Percentiles rank a stretch among this genome's conserved stretches.
Evolutionary conservation across 768 basidiomycete genomes (phyloP).

Genomic region (Sarcodon sp.): DNA sequence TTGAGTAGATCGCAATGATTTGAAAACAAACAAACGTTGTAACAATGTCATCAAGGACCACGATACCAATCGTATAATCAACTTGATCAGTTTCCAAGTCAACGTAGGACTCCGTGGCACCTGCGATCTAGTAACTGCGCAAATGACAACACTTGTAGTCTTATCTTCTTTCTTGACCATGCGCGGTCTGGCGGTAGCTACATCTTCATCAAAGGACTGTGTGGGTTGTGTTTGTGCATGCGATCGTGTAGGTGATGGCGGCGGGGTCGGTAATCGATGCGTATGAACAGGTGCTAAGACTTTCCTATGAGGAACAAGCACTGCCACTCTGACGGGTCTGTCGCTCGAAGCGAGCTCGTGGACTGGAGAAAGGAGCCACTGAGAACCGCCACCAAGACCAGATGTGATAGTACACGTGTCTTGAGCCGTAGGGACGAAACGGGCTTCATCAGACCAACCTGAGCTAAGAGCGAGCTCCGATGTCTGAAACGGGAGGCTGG

Average conservation of each 20-base stretch:
- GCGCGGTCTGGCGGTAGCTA: too few relatives aligned
- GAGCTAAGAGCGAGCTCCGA: background rate
- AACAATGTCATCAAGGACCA: too few relatives aligned
- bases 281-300: background rate
- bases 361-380: background rate
- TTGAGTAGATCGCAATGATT: too few relatives aligned
- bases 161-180: too few relatives aligned
- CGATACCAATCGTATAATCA: too few relatives aligned
- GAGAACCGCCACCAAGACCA: background rate
- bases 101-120: too few relatives aligned
- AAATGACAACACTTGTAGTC: too few relatives aligned
- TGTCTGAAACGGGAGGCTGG: background rate
- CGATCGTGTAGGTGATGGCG: background rate
- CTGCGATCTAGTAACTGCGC: too few relatives aligned
- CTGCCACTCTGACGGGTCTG: background rate
- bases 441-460: background rate
- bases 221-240: too few relatives aligned
- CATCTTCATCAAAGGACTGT: too few relatives aligned
- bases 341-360: background rate
- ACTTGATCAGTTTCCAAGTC: too few relatives aligned
- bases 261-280: slow-evolving; percentile 1
- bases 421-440: background rate
- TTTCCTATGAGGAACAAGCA: background rate
- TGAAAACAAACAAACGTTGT: too few relatives aligned
- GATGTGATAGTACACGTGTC: background rate